phyloP scores from a whole-genome alignment of 2,329 filamentous ascomycete species.

The Tolypocladium tundrense region DNA sequence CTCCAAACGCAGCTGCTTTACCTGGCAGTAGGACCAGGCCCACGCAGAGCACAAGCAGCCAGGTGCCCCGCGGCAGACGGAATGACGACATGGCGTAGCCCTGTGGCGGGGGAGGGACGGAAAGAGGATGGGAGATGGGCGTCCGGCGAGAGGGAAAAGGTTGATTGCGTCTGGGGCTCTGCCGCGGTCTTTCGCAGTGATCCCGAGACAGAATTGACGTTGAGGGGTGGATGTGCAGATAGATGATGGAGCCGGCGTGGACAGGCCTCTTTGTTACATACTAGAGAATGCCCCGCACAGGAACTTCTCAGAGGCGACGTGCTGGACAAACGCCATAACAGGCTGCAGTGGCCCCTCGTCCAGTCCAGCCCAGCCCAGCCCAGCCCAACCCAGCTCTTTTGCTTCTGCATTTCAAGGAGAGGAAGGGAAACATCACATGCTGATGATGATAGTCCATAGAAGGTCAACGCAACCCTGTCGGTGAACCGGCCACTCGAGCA shows the following conservation, averaged over 20 bases:
- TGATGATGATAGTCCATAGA: background rate
- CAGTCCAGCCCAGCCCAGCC: background rate
- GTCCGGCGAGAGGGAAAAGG: background rate
- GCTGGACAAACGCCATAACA: background rate
- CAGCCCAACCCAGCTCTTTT: background rate
- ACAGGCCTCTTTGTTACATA: background rate
- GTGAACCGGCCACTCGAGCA: background rate
- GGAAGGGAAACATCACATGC: background rate
- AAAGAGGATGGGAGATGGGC: background rate
- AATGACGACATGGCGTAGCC: slow-evolving; percentile 35
- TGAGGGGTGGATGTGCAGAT: background rate
- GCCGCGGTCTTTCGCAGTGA: background rate
- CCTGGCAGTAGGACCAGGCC: slow-evolving; percentile 47
- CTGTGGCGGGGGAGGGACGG: slow-evolving; percentile 2
- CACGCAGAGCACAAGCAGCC: slow-evolving; percentile 42
- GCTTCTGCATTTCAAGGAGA: background rate
- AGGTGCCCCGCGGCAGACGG: slow-evolving; percentile 34
- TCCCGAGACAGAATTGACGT: background rate
- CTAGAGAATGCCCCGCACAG: background rate
- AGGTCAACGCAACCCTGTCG: background rate
- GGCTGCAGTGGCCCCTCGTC: background rate
- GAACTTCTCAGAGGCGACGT: background rate
- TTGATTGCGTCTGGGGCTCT: background rate
- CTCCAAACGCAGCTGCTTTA: slow-evolving; percentile 52
- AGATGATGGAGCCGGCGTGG: background rate